Base-by-base conservation (phyloP, 441 rosid species). In the Erysimum cheiri region DNA sequence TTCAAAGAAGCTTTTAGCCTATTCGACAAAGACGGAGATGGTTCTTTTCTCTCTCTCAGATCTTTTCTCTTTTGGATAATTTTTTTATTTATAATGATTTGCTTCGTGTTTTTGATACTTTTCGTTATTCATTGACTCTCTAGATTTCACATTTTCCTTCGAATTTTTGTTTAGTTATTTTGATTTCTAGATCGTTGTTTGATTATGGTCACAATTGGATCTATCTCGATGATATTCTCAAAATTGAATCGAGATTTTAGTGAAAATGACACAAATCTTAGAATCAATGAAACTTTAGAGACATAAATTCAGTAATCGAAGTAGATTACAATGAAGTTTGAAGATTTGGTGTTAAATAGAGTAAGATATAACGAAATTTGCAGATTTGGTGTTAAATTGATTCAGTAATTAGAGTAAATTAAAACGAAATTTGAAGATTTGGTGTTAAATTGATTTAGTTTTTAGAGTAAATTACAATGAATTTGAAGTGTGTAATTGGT, bases 1-100 rank as follows among this genome's bases (percentile, higher is more conserved):
- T 75, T 75, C 49, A 75, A 75, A 29, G 79, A 69, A 69, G 79
- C 79, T 57, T 75, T 75, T 33, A 75, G 79, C 53, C 79, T 75
- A 0, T 75, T 70, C 62, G 79, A 75, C 57, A 75, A 75, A 39
- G 79, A 75, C 43, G 79, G 75, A 47, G 79, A 75, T 69, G 78
- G 78, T 75, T 75, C 52, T 24, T 3, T 28, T 4, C 19, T 65
- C 64, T 60, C 22, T 64, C 53, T 56, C 59, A 24, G 43, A 60
- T 69, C 70, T 69, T 14, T 37, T 26, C 1, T 50, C 12, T 49
- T 49, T 60, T 17, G 0, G 10, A 22, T 57, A 33, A 15, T 6
- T 29, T 6, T 15, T 6, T 56, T 33, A 44, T 67, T 6, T 43
- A 41, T 14, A 13, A 11, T 49, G 13, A 33, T 64, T 64, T 47